These are phyloP conservation scores for Syncephalastrum racemosum DNA, from an alignment of 371 early-diverging fungal genomes.

Conservation along the genomic window DNA sequence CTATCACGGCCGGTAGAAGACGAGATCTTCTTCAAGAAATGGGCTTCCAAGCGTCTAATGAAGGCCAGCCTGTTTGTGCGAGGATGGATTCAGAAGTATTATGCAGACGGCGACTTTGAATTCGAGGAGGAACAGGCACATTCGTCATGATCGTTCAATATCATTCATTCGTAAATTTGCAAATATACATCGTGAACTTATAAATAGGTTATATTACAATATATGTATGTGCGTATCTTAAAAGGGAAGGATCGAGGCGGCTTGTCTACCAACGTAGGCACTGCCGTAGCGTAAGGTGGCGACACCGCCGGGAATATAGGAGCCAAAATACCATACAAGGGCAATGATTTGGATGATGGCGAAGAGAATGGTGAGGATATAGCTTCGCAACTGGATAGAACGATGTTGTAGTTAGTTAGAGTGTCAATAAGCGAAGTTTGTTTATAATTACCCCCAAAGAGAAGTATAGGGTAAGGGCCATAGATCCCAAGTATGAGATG, in stretches of 20 bases:
- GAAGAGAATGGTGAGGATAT: slow-evolving; percentile 55
- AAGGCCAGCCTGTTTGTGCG: slow-evolving; percentile 76
- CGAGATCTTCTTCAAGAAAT: slow-evolving; percentile 82
- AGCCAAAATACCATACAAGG: slow-evolving; percentile 59
- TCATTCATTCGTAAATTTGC: too few species aligned
- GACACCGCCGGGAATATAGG: slow-evolving; percentile 55
- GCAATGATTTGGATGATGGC: slow-evolving; percentile 61
- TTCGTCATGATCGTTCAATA: too few species aligned
- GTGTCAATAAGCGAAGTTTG: neutral
- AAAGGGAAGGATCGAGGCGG: slow-evolving; percentile 44
- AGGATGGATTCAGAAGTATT: slow-evolving; percentile 52
- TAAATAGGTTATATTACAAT: too few species aligned
- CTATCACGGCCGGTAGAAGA: slow-evolving; percentile 51
- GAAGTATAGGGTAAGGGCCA: slow-evolving; percentile 61
- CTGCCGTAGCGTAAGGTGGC: slow-evolving; percentile 49
- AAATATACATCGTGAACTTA: too few species aligned
- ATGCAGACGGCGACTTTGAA: slow-evolving; percentile 10
- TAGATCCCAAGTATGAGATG: slow-evolving; percentile 57
- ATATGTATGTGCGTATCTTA: slow-evolving; percentile 15
- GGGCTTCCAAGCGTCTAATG: slow-evolving; percentile 69
- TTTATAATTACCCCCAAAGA: slow-evolving; percentile 52
- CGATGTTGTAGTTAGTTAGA: neutral
- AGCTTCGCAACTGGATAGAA: slow-evolving; percentile 38
- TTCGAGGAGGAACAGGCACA: too few species aligned
- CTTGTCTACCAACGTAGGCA: slow-evolving; percentile 47